Conservation (phyloP, 106 monocot species). For the Phalaenopsis aphrodite region DNA sequence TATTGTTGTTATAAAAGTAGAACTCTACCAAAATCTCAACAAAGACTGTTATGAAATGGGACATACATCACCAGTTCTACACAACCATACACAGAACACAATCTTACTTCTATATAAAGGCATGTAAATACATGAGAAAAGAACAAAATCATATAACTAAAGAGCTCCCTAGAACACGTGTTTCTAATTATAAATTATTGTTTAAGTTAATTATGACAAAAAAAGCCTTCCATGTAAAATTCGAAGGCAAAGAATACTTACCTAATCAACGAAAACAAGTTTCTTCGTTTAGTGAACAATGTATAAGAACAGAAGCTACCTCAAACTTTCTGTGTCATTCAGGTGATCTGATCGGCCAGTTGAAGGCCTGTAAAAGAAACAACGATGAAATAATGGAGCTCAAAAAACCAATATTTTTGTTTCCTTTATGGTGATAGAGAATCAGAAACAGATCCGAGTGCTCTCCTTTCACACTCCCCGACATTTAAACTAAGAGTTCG, state of each 20-base stretch:
- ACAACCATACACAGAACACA: neutral
- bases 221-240: conserved; percentile 11
- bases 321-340: neutral
- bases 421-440: conserved; percentile 26
- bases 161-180: neutral
- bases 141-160: neutral
- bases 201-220: neutral
- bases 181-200: neutral
- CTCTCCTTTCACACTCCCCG: conserved; percentile 45
- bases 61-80: neutral
- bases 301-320: conserved; percentile 11
- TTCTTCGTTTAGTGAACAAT: neutral
- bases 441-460: conserved; percentile 57
- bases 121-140: neutral
- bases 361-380: neutral
- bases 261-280: neutral
- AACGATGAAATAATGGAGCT: neutral
- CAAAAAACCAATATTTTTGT: neutral
- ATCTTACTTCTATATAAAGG: neutral
- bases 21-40: neutral
- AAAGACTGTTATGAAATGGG: neutral
- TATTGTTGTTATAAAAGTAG: neutral
- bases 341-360: neutral
- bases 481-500: conserved; percentile 44
- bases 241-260: conserved; percentile 18